These are phyloP conservation scores for Endothia cerciana DNA, from an alignment of 2,329 filamentous ascomycete genomes.

Conservation along the genomic window DNA sequence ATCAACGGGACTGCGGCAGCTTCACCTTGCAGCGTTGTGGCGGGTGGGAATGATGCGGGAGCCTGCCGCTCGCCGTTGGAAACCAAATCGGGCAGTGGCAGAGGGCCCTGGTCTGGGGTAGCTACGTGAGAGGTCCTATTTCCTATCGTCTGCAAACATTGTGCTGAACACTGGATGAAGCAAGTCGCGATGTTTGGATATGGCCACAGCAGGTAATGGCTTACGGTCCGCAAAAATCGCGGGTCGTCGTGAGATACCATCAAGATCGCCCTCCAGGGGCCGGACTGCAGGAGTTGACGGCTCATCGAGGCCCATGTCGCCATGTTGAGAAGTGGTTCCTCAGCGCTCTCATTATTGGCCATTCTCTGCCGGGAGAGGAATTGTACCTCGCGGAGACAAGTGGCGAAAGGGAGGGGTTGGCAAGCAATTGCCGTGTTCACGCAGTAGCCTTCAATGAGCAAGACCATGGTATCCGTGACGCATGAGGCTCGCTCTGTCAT, in stretches of 20 bases:
- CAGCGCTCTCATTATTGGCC: no score
- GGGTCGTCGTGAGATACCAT: neutral
- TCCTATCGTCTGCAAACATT: slow-evolving; percentile 18
- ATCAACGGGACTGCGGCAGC: neutral
- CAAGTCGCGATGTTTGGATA: slow-evolving; percentile 12
- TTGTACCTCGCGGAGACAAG: no score
- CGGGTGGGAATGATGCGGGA: no score
- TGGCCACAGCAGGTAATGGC: slow-evolving; percentile 9
- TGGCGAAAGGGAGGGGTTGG: neutral
- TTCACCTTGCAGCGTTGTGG: neutral
- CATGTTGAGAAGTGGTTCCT: neutral
- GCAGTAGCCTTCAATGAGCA: neutral
- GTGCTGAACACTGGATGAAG: slow-evolving; percentile 13
- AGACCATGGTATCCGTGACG: no score
- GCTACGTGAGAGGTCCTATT: slow-evolving; percentile 3
- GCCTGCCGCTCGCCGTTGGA: slow-evolving; percentile 12
- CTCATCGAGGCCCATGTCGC: no score
- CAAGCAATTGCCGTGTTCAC: neutral
- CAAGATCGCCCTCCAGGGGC: neutral
- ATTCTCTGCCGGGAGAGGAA: no score
- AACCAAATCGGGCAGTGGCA: slow-evolving; percentile 13
- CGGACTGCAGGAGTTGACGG: neutral
- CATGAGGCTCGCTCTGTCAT: neutral
- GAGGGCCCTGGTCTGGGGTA: slow-evolving; percentile 4
- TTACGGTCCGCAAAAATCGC: neutral